Conservation (phyloP, 176 grass and related monocot species). For the Oryza officinalis region DNA sequence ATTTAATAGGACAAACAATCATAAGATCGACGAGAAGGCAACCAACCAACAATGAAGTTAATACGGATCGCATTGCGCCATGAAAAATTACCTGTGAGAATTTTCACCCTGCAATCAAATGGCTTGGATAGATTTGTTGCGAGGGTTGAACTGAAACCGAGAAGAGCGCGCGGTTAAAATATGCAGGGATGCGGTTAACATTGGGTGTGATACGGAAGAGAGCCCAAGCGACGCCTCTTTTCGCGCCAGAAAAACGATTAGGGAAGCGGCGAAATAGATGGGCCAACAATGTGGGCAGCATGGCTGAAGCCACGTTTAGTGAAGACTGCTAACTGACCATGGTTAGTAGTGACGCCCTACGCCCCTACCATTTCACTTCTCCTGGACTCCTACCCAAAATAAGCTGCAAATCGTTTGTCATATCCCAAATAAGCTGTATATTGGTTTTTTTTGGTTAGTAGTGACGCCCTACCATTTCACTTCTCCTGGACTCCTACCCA, state of each 20-base stretch:
- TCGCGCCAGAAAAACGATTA: background rate
- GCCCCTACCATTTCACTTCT: background rate
- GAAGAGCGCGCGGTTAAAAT: conserved; percentile 19
- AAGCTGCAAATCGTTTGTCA: too few relatives aligned
- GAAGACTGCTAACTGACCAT: background rate
- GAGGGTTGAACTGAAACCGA: background rate
- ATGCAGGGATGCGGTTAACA: background rate
- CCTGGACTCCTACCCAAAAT: background rate
- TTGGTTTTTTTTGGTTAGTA: too few relatives aligned
- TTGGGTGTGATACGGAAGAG: background rate
- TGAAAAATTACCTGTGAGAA: background rate
- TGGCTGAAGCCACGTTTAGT: background rate
- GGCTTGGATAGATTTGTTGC: background rate
- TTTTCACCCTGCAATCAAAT: background rate
- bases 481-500: background rate
- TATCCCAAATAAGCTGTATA: background rate
- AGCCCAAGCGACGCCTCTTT: conserved; percentile 8
- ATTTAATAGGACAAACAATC: background rate
- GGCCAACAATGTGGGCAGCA: background rate
- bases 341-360: background rate
- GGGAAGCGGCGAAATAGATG: background rate
- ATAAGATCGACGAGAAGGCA: background rate
- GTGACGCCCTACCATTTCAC: background rate
- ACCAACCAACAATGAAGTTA: background rate
- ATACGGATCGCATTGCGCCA: background rate